Evolutionary conservation across 148 eudicot species (phyloP).

Genomic region (Rheum nobile): DNA sequence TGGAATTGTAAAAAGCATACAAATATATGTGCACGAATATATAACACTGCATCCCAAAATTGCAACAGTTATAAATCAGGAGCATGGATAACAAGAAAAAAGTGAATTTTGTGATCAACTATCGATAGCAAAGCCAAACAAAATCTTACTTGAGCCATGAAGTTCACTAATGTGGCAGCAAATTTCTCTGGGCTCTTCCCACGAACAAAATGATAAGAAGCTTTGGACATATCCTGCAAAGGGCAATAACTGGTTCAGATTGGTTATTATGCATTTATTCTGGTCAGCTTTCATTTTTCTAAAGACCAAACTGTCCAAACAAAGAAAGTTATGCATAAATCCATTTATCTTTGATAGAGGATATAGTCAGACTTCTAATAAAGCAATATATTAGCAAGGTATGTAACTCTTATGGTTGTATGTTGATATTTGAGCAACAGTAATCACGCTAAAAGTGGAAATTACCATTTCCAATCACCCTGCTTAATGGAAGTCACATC

Average conservation of each 20-base stretch:
- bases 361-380: neutral
- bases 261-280: neutral
- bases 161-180: slow-evolving; percentile 65
- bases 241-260: neutral
- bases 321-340: neutral
- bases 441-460: neutral
- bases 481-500: neutral
- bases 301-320: neutral
- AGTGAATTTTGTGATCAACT: neutral
- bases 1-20: neutral
- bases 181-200: slow-evolving; percentile 67
- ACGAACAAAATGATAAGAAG: slow-evolving; percentile 82
- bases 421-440: neutral
- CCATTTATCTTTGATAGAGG: neutral
- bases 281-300: neutral
- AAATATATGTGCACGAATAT: neutral
- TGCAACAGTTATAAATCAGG: neutral
- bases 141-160: slow-evolving; percentile 72
- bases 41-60: neutral
- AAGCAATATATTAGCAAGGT: neutral
- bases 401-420: neutral
- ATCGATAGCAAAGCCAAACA: neutral
- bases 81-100: neutral
- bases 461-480: neutral
- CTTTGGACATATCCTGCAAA: slow-evolving; percentile 80